These are phyloP conservation scores for Blastomyces gilchristii DNA, from an alignment of 2,329 filamentous ascomycete species.

Conservation along the genomic window DNA sequence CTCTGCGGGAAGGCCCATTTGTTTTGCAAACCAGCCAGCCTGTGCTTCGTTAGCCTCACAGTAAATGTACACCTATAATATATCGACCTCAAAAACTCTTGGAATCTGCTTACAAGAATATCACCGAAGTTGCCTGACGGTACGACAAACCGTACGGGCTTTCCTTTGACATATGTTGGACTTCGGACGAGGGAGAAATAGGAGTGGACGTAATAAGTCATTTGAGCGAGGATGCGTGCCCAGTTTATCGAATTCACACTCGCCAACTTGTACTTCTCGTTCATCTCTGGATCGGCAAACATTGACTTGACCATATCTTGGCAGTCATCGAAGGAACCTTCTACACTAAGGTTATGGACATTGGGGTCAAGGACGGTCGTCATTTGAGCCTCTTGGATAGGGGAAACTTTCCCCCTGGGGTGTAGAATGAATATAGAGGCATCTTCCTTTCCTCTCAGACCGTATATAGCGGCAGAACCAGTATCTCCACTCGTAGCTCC, in stretches of 20 bases:
- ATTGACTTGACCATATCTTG: constrained; percentile 93
- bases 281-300: constrained; percentile 76
- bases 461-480: constrained; percentile 91
- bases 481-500: constrained; percentile 80
- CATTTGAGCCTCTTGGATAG: constrained; percentile 95
- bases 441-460: constrained; percentile 89
- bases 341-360: constrained; percentile 82
- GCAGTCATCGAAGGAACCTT: constrained; percentile 87
- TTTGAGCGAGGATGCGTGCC: constrained; percentile 89
- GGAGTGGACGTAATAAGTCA: constrained; percentile 91
- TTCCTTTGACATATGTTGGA: constrained; percentile 48
- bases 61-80: neutral
- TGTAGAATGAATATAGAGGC: constrained; percentile 92
- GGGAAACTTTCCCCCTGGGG: constrained; percentile 80
- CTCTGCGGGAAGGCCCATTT: constrained; percentile 78
- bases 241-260: constrained; percentile 98
- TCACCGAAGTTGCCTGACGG: constrained; percentile 97
- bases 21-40: constrained; percentile 74
- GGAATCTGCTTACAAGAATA: constrained; percentile 47
- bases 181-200: constrained; percentile 70
- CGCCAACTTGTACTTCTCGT: constrained; percentile 70
- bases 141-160: constrained; percentile 65
- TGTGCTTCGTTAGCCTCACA: constrained; percentile 7
- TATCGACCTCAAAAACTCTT: neutral
- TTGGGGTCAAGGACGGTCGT: constrained; percentile 84